phyloP scores from a whole-genome alignment of 495 filamentous ascomycete species.

The Neurospora tetraspora region DNA sequence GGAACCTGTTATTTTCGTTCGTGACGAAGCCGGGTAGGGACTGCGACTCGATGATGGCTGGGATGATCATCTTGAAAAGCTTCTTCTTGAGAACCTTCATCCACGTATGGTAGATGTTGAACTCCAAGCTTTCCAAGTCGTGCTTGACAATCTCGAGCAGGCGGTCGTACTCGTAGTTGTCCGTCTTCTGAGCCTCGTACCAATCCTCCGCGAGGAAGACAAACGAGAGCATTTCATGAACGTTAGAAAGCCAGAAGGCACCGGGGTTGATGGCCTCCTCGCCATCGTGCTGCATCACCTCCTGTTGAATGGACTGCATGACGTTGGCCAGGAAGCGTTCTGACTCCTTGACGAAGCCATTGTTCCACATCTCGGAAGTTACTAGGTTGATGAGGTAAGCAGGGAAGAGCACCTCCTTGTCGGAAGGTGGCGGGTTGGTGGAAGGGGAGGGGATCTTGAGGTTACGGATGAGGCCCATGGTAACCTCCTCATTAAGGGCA shows the following conservation, averaged over 20 bases:
- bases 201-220: constrained; percentile 98
- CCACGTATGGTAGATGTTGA: constrained; percentile 99
- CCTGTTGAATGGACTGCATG: constrained; percentile 98
- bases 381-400: constrained; percentile 98
- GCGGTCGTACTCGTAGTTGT: constrained; percentile 98
- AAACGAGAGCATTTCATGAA: constrained; percentile 99
- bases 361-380: constrained; percentile 99
- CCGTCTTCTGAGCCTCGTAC: constrained; percentile 98
- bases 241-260: constrained; percentile 98
- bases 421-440: constrained; percentile 74
- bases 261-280: constrained; percentile 96
- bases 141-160: constrained; percentile 98
- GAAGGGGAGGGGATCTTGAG: constrained; percentile 86
- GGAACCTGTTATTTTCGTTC: constrained; percentile 93
- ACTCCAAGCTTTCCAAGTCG: constrained; percentile 94
- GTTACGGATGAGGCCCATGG: constrained; percentile 89
- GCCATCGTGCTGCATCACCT: constrained; percentile 97
- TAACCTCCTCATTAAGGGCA: constrained; percentile 88
- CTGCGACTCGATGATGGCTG: constrained; percentile 97
- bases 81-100: constrained; percentile 99
- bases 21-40: constrained; percentile 97
- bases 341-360: constrained; percentile 98
- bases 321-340: constrained; percentile 98
- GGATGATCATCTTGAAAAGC: constrained; percentile 98
- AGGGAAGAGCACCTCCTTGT: constrained; percentile 98